Percentiles rank a stretch among this genome's conserved stretches.
phyloP scores from a whole-genome alignment of 176 grass and related monocot species.

The Eremochloa ophiuroides region DNA sequence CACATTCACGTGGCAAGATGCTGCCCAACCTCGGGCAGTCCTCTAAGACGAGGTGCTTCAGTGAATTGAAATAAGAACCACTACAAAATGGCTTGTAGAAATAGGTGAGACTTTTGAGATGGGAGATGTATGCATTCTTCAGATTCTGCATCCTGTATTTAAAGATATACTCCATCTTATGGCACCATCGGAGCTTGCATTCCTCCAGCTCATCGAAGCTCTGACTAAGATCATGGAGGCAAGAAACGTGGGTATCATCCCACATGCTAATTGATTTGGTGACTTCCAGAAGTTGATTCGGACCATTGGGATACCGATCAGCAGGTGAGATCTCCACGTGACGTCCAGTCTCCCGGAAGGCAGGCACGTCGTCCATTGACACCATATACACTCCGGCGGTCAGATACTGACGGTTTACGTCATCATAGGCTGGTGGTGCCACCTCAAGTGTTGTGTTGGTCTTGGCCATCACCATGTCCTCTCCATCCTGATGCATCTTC shows the following conservation, averaged over 20 bases:
- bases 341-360: neutral
- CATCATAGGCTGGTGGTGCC: neutral
- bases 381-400: neutral
- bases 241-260: fast-evolving
- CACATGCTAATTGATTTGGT: slow-evolving; percentile 4
- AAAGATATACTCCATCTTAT: too few relatives aligned
- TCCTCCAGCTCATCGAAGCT: fast-evolving
- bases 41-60: slow-evolving; percentile 8
- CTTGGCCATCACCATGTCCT: too few relatives aligned
- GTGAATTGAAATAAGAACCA: fast-evolving
- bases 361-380: too few relatives aligned
- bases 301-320: neutral
- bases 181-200: too few relatives aligned
- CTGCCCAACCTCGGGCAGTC: neutral
- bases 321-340: neutral
- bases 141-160: too few relatives aligned
- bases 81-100: neutral
- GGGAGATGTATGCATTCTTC: too few relatives aligned
- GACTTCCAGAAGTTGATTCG: fast-evolving
- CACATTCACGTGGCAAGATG: fast-evolving
- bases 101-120: neutral
- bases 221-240: neutral
- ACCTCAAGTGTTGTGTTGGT: neutral
- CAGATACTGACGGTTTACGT: fast-evolving
- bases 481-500: neutral